Evolutionary conservation across 164 flowering plant species (phyloP).

Genomic region (Vitis labrusca): DNA sequence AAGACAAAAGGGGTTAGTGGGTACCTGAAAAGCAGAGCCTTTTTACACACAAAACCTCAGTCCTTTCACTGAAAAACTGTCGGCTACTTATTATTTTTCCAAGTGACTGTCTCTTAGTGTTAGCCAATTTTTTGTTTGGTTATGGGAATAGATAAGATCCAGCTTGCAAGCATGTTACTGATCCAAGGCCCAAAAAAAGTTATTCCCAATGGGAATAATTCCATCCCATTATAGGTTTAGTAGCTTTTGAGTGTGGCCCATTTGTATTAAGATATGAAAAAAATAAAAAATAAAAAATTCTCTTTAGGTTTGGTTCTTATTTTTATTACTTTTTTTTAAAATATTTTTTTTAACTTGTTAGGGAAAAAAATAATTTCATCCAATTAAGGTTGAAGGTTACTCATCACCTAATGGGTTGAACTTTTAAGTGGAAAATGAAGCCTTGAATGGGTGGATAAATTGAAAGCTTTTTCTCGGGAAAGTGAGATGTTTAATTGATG

Average conservation of each 20-base stretch:
- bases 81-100: not conserved
- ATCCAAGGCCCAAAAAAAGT: not conserved
- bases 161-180: not conserved
- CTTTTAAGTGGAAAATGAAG: too few relatives aligned
- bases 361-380: too few relatives aligned
- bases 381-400: too few relatives aligned
- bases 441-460: too few relatives aligned
- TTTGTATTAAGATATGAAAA: not conserved
- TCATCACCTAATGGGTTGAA: too few relatives aligned
- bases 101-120: not conserved
- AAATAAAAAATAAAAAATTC: not conserved
- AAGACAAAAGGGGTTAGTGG: too few relatives aligned
- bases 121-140: not conserved
- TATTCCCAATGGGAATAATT: not conserved
- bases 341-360: too few relatives aligned
- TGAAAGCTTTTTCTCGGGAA: too few relatives aligned
- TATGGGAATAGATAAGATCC: not conserved
- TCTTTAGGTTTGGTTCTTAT: not conserved
- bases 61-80: conserved; percentile 1
- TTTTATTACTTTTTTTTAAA: not conserved
- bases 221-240: not conserved
- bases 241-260: not conserved
- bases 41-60: not conserved
- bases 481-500: too few relatives aligned
- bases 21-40: not conserved